Evolutionary conservation across 352 stramenopile genomes (phyloP), one percentile per base, ranked within the genome.

Genomic region (Phytophthora boehmeriae): DNA sequence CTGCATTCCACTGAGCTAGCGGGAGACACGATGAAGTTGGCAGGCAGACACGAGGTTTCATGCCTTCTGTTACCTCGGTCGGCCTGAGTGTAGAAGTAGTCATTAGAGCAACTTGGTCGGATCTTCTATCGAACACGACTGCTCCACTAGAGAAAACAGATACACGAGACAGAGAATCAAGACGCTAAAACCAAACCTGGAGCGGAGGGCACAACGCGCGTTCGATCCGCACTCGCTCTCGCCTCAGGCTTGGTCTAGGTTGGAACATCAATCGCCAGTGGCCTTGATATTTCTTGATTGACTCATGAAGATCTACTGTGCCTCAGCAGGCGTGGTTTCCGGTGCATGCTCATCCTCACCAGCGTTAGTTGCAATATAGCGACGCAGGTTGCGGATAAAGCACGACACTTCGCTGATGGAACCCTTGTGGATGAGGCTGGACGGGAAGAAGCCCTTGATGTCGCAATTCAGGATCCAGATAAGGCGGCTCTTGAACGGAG

Each of bases 391-490:
- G 63, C 84, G 84, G 25, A 93, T 66, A 47, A 92, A 93, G 69
- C 82, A 92, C 50, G 72, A 79, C 42, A 90, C 77, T 51, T 93
- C 84, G 51, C 82, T 86, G 49, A 93, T 75, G 39, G 82, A 91
- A 54, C 84, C 84, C 62, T 93, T 93, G 67, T 78, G 80, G 60
- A 93, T 88, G 54, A 90, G 60, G 38, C 80, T 92, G 2, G 71
- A 79, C 9, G 84, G 84, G 59, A 93, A 93, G 69, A 89, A 93
- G 13, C 82, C 82, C 73, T 93, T 93, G 63, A 93, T 93, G 65
- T 93, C 84, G 60, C 81, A 88, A 72, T 93, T 93, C 5, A 93
- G 50, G 51, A 93, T 87, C 82, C 84, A 93, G 44, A 93, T 75
- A 27, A 93, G 75, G 47, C 81, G 82, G 49, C 76, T 81, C 68